A percentile compares a stretch with the other conserved stretches of the same genome.
These are phyloP conservation scores for Metschnikowia colocasiae DNA, from an alignment of 805 yeast genomes.

Conservation along the genomic window DNA sequence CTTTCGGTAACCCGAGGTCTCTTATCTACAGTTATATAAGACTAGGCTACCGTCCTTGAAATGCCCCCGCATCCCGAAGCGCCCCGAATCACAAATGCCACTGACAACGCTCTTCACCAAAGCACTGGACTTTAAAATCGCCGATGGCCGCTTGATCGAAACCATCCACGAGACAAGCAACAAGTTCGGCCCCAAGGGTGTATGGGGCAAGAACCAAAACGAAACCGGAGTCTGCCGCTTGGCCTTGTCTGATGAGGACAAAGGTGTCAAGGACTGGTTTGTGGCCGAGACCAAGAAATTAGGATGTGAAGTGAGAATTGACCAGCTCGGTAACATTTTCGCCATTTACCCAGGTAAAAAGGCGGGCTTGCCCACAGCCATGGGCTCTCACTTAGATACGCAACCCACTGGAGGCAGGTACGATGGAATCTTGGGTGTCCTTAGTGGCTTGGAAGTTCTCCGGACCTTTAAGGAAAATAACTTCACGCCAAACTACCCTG, in stretches of 20 bases:
- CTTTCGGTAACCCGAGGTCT: not conserved
- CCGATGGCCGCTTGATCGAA: slow-evolving; percentile 38
- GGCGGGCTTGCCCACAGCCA: slow-evolving; percentile 52
- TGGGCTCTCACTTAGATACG: slow-evolving; percentile 73
- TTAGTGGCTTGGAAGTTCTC: slow-evolving; percentile 63
- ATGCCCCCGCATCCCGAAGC: not conserved
- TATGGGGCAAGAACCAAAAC: slow-evolving; percentile 54
- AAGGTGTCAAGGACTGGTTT: slow-evolving; percentile 65
- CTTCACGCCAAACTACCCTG: slow-evolving; percentile 59
- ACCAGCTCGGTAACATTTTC: slow-evolving; percentile 66
- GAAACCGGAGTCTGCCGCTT: slow-evolving; percentile 69
- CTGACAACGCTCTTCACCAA: slow-evolving; percentile 6
- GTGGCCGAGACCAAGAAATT: slow-evolving; percentile 45
- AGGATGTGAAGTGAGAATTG: slow-evolving; percentile 59
- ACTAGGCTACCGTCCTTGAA: not conserved
- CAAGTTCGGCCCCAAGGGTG: slow-evolving; percentile 57
- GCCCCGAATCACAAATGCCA: slow-evolving; percentile 5
- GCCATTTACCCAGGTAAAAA: slow-evolving; percentile 57
- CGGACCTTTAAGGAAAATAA: slow-evolving; percentile 60
- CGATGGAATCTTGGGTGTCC: slow-evolving; percentile 69
- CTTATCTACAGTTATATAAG: slow-evolving; percentile 3
- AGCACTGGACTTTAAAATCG: slow-evolving; percentile 8
- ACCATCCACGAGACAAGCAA: slow-evolving; percentile 61
- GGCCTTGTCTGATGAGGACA: slow-evolving; percentile 60
- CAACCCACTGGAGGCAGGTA: slow-evolving; percentile 79